Percentiles rank a stretch among this genome's conserved stretches.
These are phyloP conservation scores for Aurantiochytrium sp. DNA, from an alignment of 108 stramenopile genomes.

Conservation along the genomic window DNA sequence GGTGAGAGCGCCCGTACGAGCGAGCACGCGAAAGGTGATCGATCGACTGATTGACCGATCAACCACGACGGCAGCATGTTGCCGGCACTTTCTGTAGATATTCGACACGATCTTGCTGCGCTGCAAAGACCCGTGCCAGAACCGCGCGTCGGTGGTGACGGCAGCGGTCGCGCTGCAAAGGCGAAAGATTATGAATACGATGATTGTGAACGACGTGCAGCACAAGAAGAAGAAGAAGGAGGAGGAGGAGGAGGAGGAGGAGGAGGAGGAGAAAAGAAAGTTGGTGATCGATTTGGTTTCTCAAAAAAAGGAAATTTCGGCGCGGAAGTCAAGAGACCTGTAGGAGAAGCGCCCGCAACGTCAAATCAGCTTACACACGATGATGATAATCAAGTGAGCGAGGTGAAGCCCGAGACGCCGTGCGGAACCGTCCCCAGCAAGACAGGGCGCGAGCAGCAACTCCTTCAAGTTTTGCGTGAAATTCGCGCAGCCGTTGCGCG, in stretches of 20 bases:
- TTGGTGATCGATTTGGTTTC: background rate
- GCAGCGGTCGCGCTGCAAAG: background rate
- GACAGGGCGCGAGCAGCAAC: background rate
- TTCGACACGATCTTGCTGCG: background rate
- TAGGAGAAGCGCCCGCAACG: background rate
- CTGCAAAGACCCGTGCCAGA: background rate
- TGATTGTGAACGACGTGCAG: too few relatives aligned
- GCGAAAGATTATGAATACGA: too few relatives aligned
- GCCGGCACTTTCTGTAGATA: background rate
- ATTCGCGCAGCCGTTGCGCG: background rate
- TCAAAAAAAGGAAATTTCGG: background rate
- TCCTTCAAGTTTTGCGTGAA: background rate
- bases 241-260: too few relatives aligned
- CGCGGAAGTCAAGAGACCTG: too few relatives aligned
- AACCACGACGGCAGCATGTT: background rate
- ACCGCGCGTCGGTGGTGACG: background rate
- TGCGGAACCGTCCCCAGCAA: background rate
- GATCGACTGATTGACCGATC: too few relatives aligned
- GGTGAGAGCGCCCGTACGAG: too few relatives aligned
- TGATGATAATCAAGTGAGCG: background rate
- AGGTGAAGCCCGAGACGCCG: background rate
- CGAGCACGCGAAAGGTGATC: too few relatives aligned
- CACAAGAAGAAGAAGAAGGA: too few relatives aligned
- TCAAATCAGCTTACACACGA: background rate
- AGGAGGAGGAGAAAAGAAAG: background rate